phyloP scores from a whole-genome alignment of 768 basidiomycete genomes.

The Phylloporus sp. region DNA sequence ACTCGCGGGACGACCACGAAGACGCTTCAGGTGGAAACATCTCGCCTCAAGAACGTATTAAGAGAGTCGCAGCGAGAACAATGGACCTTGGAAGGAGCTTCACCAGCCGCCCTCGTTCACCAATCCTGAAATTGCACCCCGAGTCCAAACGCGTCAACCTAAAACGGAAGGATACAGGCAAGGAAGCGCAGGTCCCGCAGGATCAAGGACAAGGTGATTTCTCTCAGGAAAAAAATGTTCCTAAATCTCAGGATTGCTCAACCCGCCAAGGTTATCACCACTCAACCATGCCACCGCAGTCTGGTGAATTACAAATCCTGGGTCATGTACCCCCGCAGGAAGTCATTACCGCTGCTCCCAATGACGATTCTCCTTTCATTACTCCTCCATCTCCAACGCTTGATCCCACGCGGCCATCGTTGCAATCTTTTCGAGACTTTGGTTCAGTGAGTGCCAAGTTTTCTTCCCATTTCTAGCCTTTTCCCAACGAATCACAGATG shows the following conservation, averaged over 20 bases:
- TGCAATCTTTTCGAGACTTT: slow-evolving; percentile 56
- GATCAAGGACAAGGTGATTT: slow-evolving; percentile 29
- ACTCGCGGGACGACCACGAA: slow-evolving; percentile 28
- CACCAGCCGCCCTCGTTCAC: slow-evolving; percentile 35
- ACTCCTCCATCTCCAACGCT: slow-evolving; percentile 64
- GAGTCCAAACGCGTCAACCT: slow-evolving; percentile 51
- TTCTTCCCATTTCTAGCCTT: background rate
- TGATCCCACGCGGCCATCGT: slow-evolving; percentile 38
- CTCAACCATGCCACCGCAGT: slow-evolving; percentile 21
- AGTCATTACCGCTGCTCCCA: slow-evolving; percentile 14
- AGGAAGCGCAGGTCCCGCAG: slow-evolving; percentile 27
- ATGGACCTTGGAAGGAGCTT: slow-evolving; percentile 62
- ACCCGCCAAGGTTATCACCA: slow-evolving; percentile 8
- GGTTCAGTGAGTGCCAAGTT: slow-evolving; percentile 54
- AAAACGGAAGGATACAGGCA: slow-evolving; percentile 47
- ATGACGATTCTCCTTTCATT: slow-evolving; percentile 64
- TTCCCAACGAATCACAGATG: slow-evolving; percentile 47
- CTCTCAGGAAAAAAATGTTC: slow-evolving; percentile 25
- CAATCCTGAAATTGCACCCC: slow-evolving; percentile 27
- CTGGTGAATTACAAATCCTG: slow-evolving; percentile 8
- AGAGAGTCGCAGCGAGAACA: slow-evolving; percentile 52
- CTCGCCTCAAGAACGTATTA: slow-evolving; percentile 42
- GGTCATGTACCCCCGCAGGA: slow-evolving; percentile 3
- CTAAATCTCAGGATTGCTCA: slow-evolving; percentile 7
- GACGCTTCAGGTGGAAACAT: slow-evolving; percentile 25